A percentile compares a stretch with the other conserved stretches of the same genome.
Conservation (phyloP, 148 eudicot species). For the Rhododendron griersonianum region DNA sequence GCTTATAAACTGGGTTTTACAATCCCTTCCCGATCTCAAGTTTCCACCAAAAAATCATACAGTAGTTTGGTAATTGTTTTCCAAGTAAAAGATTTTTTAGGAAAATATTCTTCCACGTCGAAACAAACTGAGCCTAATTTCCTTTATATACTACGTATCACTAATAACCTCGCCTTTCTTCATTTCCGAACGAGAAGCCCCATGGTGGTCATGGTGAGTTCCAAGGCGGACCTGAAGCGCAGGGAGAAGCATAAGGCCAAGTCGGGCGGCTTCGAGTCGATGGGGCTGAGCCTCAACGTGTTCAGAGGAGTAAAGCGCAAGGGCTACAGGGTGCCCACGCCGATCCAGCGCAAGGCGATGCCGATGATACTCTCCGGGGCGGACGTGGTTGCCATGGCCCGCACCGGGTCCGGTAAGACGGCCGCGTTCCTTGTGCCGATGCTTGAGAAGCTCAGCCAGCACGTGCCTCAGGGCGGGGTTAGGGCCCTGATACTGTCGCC, state of each 20-base stretch:
- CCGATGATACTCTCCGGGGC: constrained; percentile 70
- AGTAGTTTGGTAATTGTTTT: no score
- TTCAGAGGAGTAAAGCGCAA: constrained; percentile 64
- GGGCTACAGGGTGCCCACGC: constrained; percentile 90
- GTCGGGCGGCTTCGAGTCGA: constrained; percentile 91
- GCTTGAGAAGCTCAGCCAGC: constrained; percentile 74
- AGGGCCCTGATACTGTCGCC: constrained; percentile 82
- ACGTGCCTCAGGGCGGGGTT: constrained; percentile 71
- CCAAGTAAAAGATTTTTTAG: no score
- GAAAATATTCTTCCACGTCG: no score
- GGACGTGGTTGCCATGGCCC: constrained; percentile 97
- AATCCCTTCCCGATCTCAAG: no score
- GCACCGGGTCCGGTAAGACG: constrained; percentile 96
- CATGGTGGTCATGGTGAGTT: constrained; percentile 47
- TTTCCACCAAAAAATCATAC: no score
- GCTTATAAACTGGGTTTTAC: no score
- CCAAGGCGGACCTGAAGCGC: constrained; percentile 50
- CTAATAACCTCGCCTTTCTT: neutral
- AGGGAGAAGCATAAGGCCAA: constrained; percentile 44
- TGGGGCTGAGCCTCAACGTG: constrained; percentile 44
- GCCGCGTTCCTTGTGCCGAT: constrained; percentile 93
- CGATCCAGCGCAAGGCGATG: constrained; percentile 94
- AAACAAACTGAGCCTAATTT: neutral
- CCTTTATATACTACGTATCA: neutral
- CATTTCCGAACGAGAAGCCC: neutral